A percentile compares a stretch with the other conserved stretches of the same genome.
phyloP scores from a whole-genome alignment of 2,329 filamentous ascomycete genomes.

The Penicillium decumbens region DNA sequence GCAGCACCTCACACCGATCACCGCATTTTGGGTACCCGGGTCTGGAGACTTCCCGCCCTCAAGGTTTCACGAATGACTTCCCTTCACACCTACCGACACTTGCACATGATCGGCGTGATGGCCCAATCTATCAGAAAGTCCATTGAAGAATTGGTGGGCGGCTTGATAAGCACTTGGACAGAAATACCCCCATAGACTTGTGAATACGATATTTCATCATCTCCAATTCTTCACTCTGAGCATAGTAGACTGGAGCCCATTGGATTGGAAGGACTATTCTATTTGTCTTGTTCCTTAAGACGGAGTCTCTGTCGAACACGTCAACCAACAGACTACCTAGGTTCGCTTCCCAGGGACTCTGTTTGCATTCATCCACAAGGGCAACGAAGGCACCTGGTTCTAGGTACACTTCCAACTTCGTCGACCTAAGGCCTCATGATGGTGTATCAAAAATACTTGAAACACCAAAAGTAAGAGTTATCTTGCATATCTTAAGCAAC shows the following conservation, averaged over 20 bases:
- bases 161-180: neutral
- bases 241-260: too few relatives aligned
- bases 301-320: neutral
- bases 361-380: neutral
- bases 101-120: neutral
- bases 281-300: neutral
- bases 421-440: neutral
- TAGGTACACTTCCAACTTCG: neutral
- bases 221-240: neutral
- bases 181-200: neutral
- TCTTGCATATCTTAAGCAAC: neutral
- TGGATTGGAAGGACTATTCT: too few relatives aligned
- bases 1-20: neutral
- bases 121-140: neutral
- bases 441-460: neutral
- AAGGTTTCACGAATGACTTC: neutral
- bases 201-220: neutral
- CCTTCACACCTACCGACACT: neutral
- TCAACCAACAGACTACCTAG: neutral
- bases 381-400: neutral
- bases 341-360: neutral
- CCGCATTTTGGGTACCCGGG: neutral
- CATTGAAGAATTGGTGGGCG: neutral
- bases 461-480: neutral
- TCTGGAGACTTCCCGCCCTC: neutral